These are phyloP conservation scores for Cystofilobasidium ferigula DNA, from an alignment of 768 basidiomycete genomes.

Conservation along the genomic window DNA sequence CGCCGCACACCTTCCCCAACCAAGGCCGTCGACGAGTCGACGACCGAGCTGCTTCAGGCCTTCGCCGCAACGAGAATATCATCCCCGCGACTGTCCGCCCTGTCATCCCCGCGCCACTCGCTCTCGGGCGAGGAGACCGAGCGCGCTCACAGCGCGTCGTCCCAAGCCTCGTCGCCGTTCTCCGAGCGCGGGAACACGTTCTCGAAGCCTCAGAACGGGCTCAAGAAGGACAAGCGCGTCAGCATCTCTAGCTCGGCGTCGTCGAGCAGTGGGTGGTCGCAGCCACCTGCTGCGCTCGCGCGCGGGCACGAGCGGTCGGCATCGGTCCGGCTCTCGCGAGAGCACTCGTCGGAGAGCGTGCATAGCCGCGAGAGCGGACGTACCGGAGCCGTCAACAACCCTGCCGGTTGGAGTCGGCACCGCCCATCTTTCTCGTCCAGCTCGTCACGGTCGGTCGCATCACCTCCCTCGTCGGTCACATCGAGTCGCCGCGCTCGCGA, in stretches of 20 bases:
- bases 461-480: not conserved
- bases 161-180: not conserved
- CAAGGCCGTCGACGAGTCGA: not conserved
- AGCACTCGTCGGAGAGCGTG: not conserved
- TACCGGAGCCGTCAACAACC: not conserved
- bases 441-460: not conserved
- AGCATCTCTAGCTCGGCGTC: not conserved
- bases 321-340: not conserved
- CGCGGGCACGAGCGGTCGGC: not conserved
- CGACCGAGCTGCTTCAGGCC: not conserved
- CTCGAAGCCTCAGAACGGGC: not conserved
- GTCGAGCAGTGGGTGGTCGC: not conserved
- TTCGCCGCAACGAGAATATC: not conserved
- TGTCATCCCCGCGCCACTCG: not conserved
- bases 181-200: not conserved
- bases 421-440: not conserved
- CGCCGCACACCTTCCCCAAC: not conserved
- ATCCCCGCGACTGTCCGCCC: not conserved
- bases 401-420: not conserved
- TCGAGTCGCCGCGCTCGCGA: not conserved
- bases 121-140: not conserved
- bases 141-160: not conserved
- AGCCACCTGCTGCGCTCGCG: not conserved
- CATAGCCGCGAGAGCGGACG: not conserved
- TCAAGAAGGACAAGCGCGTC: constrained; percentile 5